phyloP scores from a whole-genome alignment of 352 stramenopile species.

The Phytopythium sindhum region DNA sequence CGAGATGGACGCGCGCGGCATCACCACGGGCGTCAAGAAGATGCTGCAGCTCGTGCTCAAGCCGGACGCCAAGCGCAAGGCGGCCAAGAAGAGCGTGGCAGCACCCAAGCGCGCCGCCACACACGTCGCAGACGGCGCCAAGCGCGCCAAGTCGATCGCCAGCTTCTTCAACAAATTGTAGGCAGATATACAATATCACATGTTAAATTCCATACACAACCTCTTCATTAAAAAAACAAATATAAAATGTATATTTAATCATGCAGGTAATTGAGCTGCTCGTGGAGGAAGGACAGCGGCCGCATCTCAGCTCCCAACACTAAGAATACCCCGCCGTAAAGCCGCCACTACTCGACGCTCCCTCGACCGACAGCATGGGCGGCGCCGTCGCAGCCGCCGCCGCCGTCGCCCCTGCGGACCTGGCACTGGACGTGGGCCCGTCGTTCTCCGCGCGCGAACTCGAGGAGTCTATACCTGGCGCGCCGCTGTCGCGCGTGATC shows the following conservation, averaged over 20 bases:
- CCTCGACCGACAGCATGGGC: conserved; percentile 3
- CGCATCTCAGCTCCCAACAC: background rate
- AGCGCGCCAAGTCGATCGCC: conserved; percentile 54
- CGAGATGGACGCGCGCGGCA: conserved; percentile 76
- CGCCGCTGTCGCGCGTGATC: conserved; percentile 36
- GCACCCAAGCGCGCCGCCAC: conserved; percentile 4
- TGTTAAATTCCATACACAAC: background rate
- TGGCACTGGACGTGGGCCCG: conserved; percentile 12
- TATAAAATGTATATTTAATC: background rate
- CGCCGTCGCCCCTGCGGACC: background rate
- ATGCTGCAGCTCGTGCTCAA: conserved; percentile 60
- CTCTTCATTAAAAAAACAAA: background rate
- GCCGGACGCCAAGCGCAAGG: conserved; percentile 13
- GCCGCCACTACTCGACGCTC: background rate
- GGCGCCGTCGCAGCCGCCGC: conserved; percentile 3
- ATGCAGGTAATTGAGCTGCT: background rate
- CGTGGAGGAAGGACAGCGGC: too few relatives aligned
- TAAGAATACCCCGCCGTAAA: background rate
- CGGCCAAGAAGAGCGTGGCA: conserved; percentile 13
- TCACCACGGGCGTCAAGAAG: conserved; percentile 88
- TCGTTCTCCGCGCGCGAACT: too few relatives aligned
- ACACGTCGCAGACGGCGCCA: conserved; percentile 36
- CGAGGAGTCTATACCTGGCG: too few relatives aligned
- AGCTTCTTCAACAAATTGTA: conserved; percentile 72
- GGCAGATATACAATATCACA: conserved; percentile 7